Percentiles rank a stretch among this genome's conserved stretches.
Evolutionary conservation across 2,329 filamentous ascomycete genomes (phyloP).

Genomic region (Fusarium continuum): DNA sequence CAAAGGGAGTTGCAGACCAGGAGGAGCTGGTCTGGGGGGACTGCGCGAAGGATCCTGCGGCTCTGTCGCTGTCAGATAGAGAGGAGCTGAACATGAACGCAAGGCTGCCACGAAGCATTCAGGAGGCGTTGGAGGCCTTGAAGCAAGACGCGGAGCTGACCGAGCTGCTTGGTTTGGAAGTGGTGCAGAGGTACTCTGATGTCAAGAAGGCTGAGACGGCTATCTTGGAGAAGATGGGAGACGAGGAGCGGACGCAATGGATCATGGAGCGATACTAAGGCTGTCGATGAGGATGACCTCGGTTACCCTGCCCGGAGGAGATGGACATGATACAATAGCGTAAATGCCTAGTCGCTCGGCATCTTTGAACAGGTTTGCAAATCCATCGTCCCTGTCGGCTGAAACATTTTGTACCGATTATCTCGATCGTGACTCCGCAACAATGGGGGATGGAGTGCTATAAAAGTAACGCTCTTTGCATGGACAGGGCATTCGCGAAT

Average conservation of each 20-base stretch:
- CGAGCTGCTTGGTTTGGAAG: conserved; percentile 55
- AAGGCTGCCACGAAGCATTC: conserved; percentile 63
- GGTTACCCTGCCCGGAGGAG: neutral
- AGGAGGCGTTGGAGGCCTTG: conserved; percentile 64
- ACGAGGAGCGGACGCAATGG: conserved; percentile 62
- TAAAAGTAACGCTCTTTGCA: conserved; percentile 7
- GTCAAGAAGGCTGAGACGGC: conserved; percentile 68
- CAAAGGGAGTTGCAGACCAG: conserved; percentile 38
- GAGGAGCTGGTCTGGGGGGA: conserved; percentile 61
- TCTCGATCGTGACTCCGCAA: neutral
- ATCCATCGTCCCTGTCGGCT: neutral
- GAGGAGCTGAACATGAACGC: conserved; percentile 61
- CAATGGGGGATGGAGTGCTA: neutral
- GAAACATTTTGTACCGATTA: neutral
- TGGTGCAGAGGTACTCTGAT: conserved; percentile 65
- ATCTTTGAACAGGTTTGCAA: neutral
- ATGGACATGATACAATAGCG: neutral
- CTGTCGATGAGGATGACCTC: neutral
- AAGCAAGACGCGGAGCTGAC: conserved; percentile 57
- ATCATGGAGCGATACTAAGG: conserved; percentile 69
- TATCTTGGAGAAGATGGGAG: conserved; percentile 54
- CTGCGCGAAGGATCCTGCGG: conserved; percentile 63
- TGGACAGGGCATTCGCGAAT: conserved; percentile 12
- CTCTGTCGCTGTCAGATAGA: conserved; percentile 58
- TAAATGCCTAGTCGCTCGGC: neutral